A percentile compares a stretch with the other conserved stretches of the same genome.
Evolutionary conservation across 176 grass and related monocot species (phyloP).

Genomic region (Lolium multiflorum): DNA sequence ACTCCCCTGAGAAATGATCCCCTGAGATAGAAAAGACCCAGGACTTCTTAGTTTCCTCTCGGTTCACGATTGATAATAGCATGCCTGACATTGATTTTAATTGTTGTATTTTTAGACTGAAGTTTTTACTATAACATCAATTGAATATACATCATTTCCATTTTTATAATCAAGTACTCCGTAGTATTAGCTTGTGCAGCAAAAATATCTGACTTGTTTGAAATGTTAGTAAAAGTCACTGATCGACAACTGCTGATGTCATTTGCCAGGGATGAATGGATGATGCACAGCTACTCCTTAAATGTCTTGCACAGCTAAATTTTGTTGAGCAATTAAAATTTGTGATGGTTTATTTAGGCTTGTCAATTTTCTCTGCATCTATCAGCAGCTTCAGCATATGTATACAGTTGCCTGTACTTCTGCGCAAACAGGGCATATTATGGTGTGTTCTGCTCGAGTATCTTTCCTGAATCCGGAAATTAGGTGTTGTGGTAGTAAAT

Average conservation of each 20-base stretch:
- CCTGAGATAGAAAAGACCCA: conserved; percentile 82
- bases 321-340: conserved; percentile 84
- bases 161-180: not conserved
- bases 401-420: conserved; percentile 7
- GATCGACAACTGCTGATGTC: not conserved
- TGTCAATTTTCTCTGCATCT: conserved; percentile 35
- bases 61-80: conserved; percentile 75
- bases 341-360: conserved; percentile 82
- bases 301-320: conserved; percentile 69
- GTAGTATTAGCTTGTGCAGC: not conserved
- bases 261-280: conserved; percentile 61
- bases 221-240: conserved; percentile 26
- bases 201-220: not conserved
- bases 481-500: no score
- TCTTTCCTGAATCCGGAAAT: conserved; percentile 3
- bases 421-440: not conserved
- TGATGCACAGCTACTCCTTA: conserved; percentile 73
- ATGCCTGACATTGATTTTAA: not conserved
- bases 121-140: not conserved
- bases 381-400: conserved; percentile 27
- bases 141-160: not conserved
- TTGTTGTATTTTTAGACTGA: not conserved
- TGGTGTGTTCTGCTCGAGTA: conserved; percentile 18
- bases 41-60: conserved; percentile 86
- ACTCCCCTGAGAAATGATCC: conserved; percentile 60